Evolutionary conservation across 2,329 filamentous ascomycete genomes (phyloP).

Genomic region (Thyridium curvatum): DNA sequence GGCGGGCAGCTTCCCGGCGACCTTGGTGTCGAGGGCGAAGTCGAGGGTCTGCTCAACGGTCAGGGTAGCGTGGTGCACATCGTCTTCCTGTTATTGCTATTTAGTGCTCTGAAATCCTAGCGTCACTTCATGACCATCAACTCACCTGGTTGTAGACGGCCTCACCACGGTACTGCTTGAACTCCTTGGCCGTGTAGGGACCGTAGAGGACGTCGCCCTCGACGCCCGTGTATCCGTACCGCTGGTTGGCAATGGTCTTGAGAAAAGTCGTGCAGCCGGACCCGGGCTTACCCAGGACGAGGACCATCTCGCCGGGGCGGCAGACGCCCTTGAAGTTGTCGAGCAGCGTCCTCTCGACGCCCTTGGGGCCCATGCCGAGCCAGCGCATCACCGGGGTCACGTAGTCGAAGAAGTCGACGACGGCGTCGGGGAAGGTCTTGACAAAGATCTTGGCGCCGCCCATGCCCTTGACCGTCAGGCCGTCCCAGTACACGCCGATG

Average conservation of each 20-base stretch:
- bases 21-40: slow-evolving; percentile 80
- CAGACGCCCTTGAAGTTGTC: slow-evolving; percentile 65
- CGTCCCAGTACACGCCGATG: slow-evolving; percentile 74
- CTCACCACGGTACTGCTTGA: slow-evolving; percentile 72
- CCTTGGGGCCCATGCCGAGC: slow-evolving; percentile 61
- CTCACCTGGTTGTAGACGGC: slow-evolving; percentile 67
- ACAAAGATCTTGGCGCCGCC: slow-evolving; percentile 69
- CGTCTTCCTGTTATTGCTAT: slow-evolving; percentile 51
- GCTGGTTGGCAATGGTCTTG: slow-evolving; percentile 62
- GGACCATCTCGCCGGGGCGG: slow-evolving; percentile 81
- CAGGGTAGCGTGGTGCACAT: slow-evolving; percentile 77
- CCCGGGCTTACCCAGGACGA: slow-evolving; percentile 74
- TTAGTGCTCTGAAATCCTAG: too few relatives aligned
- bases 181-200: slow-evolving; percentile 63
- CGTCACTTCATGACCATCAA: too few relatives aligned
- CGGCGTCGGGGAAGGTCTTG: slow-evolving; percentile 70
- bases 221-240: slow-evolving; percentile 47
- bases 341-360: slow-evolving; percentile 66
- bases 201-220: slow-evolving; percentile 71
- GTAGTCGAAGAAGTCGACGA: slow-evolving; percentile 71
- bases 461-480: slow-evolving; percentile 67
- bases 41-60: slow-evolving; percentile 83
- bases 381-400: slow-evolving; percentile 57
- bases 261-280: slow-evolving; percentile 66
- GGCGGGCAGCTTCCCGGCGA: slow-evolving; percentile 70